phyloP scores from a whole-genome alignment of 129 eudicot genomes.

The Dittrichia graveolens region DNA sequence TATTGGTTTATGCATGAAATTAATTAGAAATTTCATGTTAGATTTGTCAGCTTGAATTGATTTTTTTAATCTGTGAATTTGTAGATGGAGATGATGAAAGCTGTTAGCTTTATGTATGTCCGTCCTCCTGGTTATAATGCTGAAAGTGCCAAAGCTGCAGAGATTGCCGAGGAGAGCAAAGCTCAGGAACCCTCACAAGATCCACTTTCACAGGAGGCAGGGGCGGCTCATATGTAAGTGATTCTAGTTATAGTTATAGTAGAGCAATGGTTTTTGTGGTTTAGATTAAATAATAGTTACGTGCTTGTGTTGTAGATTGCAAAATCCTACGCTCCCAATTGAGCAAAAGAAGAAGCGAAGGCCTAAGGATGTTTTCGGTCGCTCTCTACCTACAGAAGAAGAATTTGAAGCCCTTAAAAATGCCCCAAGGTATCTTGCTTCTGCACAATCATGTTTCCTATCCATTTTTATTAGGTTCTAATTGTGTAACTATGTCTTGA shows the following conservation, averaged over 20 bases:
- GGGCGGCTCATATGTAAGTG: conserved; percentile 50
- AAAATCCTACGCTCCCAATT: conserved; percentile 43
- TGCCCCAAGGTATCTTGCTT: conserved; percentile 58
- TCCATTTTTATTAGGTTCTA: not conserved
- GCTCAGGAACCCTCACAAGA: conserved; percentile 50
- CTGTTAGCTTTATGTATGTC: conserved; percentile 95
- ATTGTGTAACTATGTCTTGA: not conserved
- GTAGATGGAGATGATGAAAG: conserved; percentile 95
- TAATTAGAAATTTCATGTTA: conserved; percentile 16
- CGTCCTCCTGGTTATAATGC: conserved; percentile 94
- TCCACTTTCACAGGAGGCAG: conserved; percentile 48
- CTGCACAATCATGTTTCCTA: not conserved
- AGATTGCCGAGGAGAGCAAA: conserved; percentile 69
- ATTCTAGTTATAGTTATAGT: conserved; percentile 12
- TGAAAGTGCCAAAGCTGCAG: conserved; percentile 99
- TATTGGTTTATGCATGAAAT: conserved; percentile 16
- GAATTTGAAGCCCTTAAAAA: conserved; percentile 90
- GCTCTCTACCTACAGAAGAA: conserved; percentile 90
- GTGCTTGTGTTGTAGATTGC: conserved; percentile 45
- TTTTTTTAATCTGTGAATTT: conserved; percentile 17
- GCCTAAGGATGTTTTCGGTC: conserved; percentile 92
- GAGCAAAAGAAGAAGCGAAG: conserved; percentile 70
- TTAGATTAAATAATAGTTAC: not conserved
- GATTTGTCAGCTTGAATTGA: conserved; percentile 27
- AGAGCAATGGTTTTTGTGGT: conserved; percentile 2